Base-by-base conservation (phyloP, 257 asterid genomes). In the Misopates orontium region DNA sequence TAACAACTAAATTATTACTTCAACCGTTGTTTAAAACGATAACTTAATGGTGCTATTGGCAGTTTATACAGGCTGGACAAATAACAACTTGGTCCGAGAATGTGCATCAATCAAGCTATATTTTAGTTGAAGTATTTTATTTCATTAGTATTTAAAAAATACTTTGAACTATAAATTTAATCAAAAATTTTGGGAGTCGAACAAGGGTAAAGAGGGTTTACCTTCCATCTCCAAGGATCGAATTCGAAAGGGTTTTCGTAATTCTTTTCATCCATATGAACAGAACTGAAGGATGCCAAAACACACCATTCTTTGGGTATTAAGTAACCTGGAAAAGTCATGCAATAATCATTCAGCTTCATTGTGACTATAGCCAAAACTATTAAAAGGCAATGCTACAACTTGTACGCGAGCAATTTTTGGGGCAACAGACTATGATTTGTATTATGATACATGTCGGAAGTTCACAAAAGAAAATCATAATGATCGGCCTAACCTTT, bases 201-300 rank as follows among this genome's bases (percentile, higher is more conserved):
- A 36, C 0, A 16, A 12, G 51, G 21, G 39, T 13, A 8, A 4
- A 10, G 1, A 8, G 24, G 53, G 19, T 63, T 60, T 60, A 90
- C 99, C 87, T 90, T 82, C 99, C 99, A 94, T 80, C 99, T 86
- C 88, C 92, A 85, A 1, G 99, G 98, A 81, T 94, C 74, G 16
- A 94, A 94, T 50, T 85, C 85, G 17, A 83, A 84, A 24, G 99
- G 93, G 70, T 88, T 78, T 60, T 86, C 87, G 21, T 94, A 94
- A 52, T 86, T 82, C 47, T 44, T 80, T 64, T 81, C 93, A 50
- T 86, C 91, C 96, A 90, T 88, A 84, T 94, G 99, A 74, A 88
- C 83, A 1, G 99, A 87, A 69, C 86, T 86, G 73, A 94, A 82
- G 9, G 97, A 88, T 2, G 99, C 83, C 77, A 94, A 66, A 28